Evolutionary conservation across 2,329 filamentous ascomycete genomes (phyloP), one percentile per base, ranked within the genome.

Genomic region (Magnaporthales sp.): DNA sequence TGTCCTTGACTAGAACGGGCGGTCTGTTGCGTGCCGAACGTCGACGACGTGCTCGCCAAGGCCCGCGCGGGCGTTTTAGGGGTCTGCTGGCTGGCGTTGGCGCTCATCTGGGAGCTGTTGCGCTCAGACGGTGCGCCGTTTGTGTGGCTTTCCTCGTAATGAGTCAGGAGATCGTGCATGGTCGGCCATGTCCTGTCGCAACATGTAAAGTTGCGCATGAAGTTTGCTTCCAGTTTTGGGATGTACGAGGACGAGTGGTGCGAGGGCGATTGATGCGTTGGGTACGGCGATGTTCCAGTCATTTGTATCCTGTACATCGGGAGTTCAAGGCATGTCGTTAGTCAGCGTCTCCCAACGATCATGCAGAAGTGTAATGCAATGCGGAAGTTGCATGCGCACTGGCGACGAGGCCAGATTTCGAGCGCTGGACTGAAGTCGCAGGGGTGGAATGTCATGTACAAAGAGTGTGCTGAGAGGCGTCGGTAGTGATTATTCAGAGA

Each of bases 201-300:
- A 80, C 95, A 99, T 65, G 90, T 90, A 79, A 98, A 98, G 80
- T 98, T 93, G 78, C 90, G 90, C 92, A 98, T 96, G 77, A 97
- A 99, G 75, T 94, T 95, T 69, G 94, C 94, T 78, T 99, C 95
- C 75, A 97, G 88, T 78, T 97, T 97, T 10, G 93, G 94, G 1
- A 97, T 86, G 76, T 98, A 98, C 29, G 95, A 98, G 7, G 93
- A 96, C 0, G 94, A 98, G 78, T 98, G 94, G 73, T 92, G 96
- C 1, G 94, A 97, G 0, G 95, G 92, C n/a, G 93, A 96, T 77
- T 93, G 90, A 73, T 93, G 86, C 67, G 84, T 88, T 68, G 80
- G 77, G 74, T 94, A 96, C 11, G 95, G 95, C n/a, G 95, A 98
- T 22, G 93, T 97, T 73, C 95, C 93, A 68, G 65, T 66, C 65